Percentiles rank a stretch among this genome's conserved stretches.
Conservation (phyloP, 1,139 yeast genomes). For the Geotrichum europaeum region DNA sequence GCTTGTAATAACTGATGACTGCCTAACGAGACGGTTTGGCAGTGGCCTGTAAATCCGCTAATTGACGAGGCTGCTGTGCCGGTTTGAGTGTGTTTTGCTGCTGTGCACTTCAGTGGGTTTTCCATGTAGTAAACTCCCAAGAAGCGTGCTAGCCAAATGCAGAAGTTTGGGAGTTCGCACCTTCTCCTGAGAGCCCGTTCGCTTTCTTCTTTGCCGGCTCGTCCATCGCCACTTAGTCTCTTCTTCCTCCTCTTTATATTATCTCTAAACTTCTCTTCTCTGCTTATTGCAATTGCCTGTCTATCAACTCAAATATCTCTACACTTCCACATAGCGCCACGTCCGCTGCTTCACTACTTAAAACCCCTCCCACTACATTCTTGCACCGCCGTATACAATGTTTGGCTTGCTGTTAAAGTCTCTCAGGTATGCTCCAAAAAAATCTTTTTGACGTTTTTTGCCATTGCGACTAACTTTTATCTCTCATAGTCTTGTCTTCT, state of each 20-base stretch:
- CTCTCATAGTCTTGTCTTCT: constrained; percentile 29
- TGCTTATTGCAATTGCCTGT: not conserved
- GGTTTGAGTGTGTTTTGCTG: not conserved
- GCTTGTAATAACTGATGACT: not conserved
- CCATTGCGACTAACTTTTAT: not conserved
- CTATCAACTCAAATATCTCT: not conserved
- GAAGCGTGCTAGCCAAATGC: not conserved
- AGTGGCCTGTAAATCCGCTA: not conserved
- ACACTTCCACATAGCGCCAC: not conserved
- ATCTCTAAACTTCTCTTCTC: not conserved
- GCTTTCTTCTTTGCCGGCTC: not conserved
- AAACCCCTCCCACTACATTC: not conserved
- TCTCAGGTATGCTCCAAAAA: constrained; percentile 19
- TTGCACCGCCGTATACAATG: constrained; percentile 15
- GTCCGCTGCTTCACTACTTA: not conserved
- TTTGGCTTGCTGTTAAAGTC: constrained; percentile 22
- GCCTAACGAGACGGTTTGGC: not conserved
- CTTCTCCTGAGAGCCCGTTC: not conserved
- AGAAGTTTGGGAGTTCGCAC: not conserved
- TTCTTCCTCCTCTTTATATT: not conserved
- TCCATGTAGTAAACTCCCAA: not conserved
- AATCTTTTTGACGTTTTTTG: not conserved
- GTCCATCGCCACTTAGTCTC: not conserved
- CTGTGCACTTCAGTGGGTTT: not conserved
- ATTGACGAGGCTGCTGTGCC: not conserved